Conservation (phyloP, 495 filamentous ascomycete species). For the Penicillium atrosanguineum region DNA sequence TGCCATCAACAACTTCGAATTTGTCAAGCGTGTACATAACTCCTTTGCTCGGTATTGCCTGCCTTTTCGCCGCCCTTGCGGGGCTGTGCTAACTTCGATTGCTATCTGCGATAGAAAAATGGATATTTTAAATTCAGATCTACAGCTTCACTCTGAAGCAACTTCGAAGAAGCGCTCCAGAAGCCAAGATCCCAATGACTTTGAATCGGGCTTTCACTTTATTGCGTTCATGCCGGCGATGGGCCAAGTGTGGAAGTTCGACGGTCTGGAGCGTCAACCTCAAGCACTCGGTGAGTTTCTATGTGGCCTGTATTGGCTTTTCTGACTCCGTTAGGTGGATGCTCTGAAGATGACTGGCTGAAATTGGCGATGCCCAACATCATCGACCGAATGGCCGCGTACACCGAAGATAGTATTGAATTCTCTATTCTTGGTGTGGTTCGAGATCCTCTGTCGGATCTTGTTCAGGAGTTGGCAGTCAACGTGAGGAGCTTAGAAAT, state of each 20-base stretch:
- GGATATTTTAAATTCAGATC: slow-evolving; percentile 76
- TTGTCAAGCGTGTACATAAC: slow-evolving; percentile 80
- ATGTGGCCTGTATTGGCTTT: neutral
- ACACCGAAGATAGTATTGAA: slow-evolving; percentile 53
- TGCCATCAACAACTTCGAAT: slow-evolving; percentile 68
- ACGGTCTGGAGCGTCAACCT: slow-evolving; percentile 77
- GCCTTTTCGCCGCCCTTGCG: neutral
- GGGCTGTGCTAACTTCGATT: neutral
- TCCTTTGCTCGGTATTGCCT: slow-evolving; percentile 70
- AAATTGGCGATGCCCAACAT: slow-evolving; percentile 45
- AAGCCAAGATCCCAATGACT: slow-evolving; percentile 37
- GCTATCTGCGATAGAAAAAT: slow-evolving; percentile 54
- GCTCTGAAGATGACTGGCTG: slow-evolving; percentile 48
- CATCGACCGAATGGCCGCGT: slow-evolving; percentile 50
- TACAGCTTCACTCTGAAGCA: slow-evolving; percentile 62
- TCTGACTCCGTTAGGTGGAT: slow-evolving; percentile 27
- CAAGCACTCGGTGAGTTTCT: slow-evolving; percentile 59
- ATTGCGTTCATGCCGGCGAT: slow-evolving; percentile 82
- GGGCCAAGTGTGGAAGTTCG: slow-evolving; percentile 80
- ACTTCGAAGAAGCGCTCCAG: slow-evolving; percentile 39
- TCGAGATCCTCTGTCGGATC: slow-evolving; percentile 47
- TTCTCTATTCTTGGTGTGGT: slow-evolving; percentile 57
- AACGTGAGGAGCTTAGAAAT: slow-evolving; percentile 44
- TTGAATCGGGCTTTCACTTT: slow-evolving; percentile 72
- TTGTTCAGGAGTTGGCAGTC: slow-evolving; percentile 39